These are phyloP conservation scores for Vaccinium corymbosum DNA, from an alignment of 148 eudicot genomes.

Conservation along the genomic window DNA sequence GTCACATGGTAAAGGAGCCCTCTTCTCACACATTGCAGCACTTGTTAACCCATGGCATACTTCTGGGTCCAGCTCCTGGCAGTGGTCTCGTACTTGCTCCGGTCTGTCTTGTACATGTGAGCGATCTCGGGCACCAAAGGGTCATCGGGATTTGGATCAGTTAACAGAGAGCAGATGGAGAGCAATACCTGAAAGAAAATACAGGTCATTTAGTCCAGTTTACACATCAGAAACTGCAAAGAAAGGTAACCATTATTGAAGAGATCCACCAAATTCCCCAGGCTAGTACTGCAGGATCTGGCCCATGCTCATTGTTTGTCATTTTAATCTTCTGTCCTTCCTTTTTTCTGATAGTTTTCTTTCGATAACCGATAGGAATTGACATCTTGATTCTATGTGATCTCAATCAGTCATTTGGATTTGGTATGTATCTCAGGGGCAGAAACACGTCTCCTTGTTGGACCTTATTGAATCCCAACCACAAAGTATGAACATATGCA, in stretches of 20 bases:
- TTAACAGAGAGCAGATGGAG: conserved; percentile 47
- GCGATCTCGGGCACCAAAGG: conserved; percentile 58
- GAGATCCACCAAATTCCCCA: neutral
- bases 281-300: neutral
- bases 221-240: neutral
- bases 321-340: neutral
- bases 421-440: neutral
- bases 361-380: neutral
- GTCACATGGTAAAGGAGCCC: conserved; percentile 15
- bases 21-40: conserved; percentile 4
- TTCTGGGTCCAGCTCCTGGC: conserved; percentile 59
- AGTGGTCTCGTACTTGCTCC: conserved; percentile 48
- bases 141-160: conserved; percentile 53
- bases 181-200: conserved; percentile 37
- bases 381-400: neutral
- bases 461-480: neutral
- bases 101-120: conserved; percentile 62
- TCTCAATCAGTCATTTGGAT: neutral
- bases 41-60: conserved; percentile 50
- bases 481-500: neutral
- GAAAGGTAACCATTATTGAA: too few relatives aligned
- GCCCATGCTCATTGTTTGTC: neutral
- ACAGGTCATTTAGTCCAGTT: neutral
- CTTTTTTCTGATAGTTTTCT: neutral
- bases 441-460: neutral